Evolutionary conservation across 352 stramenopile species (phyloP), one percentile per base, ranked within the genome.

Genomic region (Globisporangium megalacanthum): DNA sequence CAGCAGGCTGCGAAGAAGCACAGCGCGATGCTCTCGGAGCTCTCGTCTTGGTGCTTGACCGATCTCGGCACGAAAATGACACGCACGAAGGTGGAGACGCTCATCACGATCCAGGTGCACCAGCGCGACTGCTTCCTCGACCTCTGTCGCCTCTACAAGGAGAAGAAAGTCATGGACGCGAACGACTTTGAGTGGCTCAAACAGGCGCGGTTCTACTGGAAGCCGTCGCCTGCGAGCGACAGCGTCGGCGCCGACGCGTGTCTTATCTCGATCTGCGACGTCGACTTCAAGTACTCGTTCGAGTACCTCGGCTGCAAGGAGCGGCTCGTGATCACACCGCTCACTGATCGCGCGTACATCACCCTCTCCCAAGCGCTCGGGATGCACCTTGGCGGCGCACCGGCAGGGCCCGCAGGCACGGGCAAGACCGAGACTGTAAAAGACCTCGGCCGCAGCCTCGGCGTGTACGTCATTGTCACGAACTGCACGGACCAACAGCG

Each of bases 231-330:
- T 35, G 74, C 74, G 8, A 89, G 96, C 61, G 92, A 98, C 58
- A 72, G 84, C 20, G 89, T 92, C 22, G 87, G 84, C 17, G 75
- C 96, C 25, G 96, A 96, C 50, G 81, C 92, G 14, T 97, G 92
- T 53, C 72, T 98, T 22, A 97, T 99, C 58, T 94, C 87, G 17
- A 98, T 98, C 65, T 89, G 79, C 52, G 89, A 97, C 54, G 84
- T 94, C 33, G 73, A 82, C n/a, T 91, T 98, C 56, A 85, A 90
- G 22, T 98, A 97, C 62, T 82, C 84, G 36, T 98, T 97, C 61
- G 91, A 98, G 73, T 98, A 97, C 57, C 79, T 97, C 48, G 92
- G 92, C n/a, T 94, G 85, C 50, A 98, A 94, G 20, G 91, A 92
- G 53, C 72, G 86, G 10, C 72, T 96, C 7, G 86, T 95, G 10